These are phyloP conservation scores for Sugiyamaella mastotermitis DNA, from an alignment of 805 yeast genomes.

Conservation along the genomic window DNA sequence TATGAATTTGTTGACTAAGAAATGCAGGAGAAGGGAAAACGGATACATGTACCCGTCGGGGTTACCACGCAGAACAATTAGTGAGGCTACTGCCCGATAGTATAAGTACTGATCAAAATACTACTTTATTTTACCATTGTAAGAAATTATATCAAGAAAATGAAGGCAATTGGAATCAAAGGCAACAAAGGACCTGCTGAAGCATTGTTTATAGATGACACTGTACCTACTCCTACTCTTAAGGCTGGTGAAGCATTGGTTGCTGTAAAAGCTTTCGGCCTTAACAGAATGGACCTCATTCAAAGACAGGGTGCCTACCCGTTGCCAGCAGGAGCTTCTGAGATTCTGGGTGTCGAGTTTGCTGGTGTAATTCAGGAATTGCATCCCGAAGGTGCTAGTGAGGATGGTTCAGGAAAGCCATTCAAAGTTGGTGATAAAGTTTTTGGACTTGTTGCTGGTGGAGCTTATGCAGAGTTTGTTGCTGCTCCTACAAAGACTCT, in stretches of 20 bases:
- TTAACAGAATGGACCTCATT: slow-evolving; percentile 31
- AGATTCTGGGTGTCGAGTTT: slow-evolving; percentile 34
- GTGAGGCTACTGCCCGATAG: no score
- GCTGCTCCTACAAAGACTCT: slow-evolving; percentile 25
- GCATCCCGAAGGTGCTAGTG: slow-evolving; percentile 9
- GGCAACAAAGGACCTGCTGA: slow-evolving; percentile 26
- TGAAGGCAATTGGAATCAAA: slow-evolving; percentile 28
- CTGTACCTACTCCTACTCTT: slow-evolving; percentile 19
- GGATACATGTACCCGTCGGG: no score
- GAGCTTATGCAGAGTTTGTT: slow-evolving; percentile 34
- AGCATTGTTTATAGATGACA: slow-evolving; percentile 21
- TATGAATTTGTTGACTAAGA: no score
- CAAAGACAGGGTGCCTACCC: slow-evolving; percentile 29
- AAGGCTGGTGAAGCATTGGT: slow-evolving; percentile 27
- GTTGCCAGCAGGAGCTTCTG: slow-evolving; percentile 27
- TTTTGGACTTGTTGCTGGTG: slow-evolving; percentile 33
- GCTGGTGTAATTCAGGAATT: slow-evolving; percentile 28
- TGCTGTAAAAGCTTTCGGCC: slow-evolving; percentile 29
- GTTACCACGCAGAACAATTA: no score
- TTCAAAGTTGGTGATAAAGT: slow-evolving; percentile 31
- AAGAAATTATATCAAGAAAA: no score
- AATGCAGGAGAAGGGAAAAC: no score
- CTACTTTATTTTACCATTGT: no score
- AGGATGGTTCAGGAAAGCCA: slow-evolving; percentile 7
- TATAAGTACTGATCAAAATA: no score